These are phyloP conservation scores for Amanita rubescens DNA, from an alignment of 768 basidiomycete species.

Conservation along the genomic window DNA sequence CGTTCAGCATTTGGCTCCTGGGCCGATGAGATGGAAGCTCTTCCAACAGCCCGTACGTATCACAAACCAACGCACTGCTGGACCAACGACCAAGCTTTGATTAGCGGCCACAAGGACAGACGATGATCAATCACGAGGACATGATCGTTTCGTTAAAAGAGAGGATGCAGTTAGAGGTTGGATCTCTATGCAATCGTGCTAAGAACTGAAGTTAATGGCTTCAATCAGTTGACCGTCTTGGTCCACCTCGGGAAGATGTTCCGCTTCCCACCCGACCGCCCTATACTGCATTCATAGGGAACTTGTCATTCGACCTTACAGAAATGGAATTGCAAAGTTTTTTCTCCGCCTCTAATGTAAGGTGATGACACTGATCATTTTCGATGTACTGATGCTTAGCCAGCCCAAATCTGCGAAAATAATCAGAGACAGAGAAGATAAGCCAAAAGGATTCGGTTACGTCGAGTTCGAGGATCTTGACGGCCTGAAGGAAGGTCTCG, in stretches of 20 bases:
- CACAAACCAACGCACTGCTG: constrained; percentile 1
- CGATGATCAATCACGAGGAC: constrained; percentile 47
- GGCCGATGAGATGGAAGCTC: constrained; percentile 96
- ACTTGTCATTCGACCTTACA: constrained; percentile 87
- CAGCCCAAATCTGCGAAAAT: constrained; percentile 85
- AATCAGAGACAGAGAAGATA: constrained; percentile 87
- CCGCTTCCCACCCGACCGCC: constrained; percentile 95
- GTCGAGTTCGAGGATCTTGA: constrained; percentile 90
- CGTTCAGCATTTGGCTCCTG: constrained; percentile 79
- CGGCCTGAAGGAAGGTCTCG: constrained; percentile 76
- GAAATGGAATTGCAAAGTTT: constrained; percentile 78
- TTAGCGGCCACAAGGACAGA: constrained; percentile 65
- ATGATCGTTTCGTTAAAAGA: constrained; percentile 48
- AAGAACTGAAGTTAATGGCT: background rate
- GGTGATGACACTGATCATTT: constrained; percentile 11
- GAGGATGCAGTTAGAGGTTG: constrained; percentile 49
- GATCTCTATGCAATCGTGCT: background rate
- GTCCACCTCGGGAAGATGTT: constrained; percentile 76
- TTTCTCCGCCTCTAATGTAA: constrained; percentile 61
- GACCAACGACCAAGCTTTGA: constrained; percentile 12
- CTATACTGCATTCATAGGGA: constrained; percentile 95
- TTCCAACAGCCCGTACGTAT: constrained; percentile 88
- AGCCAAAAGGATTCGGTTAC: constrained; percentile 97
- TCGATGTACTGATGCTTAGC: background rate
- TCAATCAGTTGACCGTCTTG: constrained; percentile 14